Conservation (phyloP, 2,329 filamentous ascomycete species). For the Nothomitra cinnamomea region DNA sequence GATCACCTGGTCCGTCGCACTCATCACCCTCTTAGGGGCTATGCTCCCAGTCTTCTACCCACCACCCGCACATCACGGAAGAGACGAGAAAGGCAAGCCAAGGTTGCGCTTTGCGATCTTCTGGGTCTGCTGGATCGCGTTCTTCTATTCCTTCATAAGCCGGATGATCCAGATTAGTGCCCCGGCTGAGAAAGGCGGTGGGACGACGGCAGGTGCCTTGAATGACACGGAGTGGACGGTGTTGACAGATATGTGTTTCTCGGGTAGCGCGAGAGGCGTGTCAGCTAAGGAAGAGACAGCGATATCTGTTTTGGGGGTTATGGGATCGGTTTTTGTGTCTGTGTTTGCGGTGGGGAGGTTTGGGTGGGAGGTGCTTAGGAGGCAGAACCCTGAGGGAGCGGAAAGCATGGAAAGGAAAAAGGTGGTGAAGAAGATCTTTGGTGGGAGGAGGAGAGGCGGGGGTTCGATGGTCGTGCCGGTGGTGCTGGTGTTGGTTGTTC, state of each 20-base stretch:
- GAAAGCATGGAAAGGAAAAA: too few relatives aligned
- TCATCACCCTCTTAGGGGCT: constrained; percentile 11
- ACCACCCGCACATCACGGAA: constrained; percentile 9
- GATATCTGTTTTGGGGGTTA: background rate
- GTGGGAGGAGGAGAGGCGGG: background rate
- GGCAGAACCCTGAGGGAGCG: background rate
- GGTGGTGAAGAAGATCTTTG: background rate
- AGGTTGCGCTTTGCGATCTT: background rate
- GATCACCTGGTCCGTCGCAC: constrained; percentile 13
- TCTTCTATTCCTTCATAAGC: background rate
- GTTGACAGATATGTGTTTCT: constrained; percentile 4
- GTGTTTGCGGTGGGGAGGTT: constrained; percentile 5
- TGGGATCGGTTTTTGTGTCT: background rate
- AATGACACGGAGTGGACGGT: constrained; percentile 8
- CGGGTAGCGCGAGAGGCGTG: too few relatives aligned
- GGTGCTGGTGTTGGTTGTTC: background rate
- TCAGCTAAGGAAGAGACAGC: background rate
- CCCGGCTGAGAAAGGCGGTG: constrained; percentile 8
- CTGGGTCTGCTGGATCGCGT: background rate
- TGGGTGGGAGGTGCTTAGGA: constrained; percentile 4
- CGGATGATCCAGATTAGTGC: background rate
- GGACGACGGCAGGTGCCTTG: constrained; percentile 5
- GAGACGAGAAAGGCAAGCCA: background rate
- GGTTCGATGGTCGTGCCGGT: background rate
- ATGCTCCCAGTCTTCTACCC: constrained; percentile 13